Conservation (phyloP, 2,329 filamentous ascomycete genomes). For the Diaporthe citriasiana region DNA sequence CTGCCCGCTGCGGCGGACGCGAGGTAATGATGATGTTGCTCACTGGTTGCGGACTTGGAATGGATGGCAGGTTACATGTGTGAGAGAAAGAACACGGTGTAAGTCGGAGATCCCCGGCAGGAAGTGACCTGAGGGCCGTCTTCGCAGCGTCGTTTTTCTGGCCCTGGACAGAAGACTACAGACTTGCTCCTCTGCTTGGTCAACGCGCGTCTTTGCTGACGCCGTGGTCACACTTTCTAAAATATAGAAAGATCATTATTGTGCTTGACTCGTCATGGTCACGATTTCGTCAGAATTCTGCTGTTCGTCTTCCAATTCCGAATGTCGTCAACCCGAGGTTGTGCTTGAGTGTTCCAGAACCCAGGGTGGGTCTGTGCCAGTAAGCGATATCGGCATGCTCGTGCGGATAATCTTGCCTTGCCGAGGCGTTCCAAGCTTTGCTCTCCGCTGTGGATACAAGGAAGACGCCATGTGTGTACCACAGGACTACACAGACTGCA, state of each 20-base stretch:
- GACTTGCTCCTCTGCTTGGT: background rate
- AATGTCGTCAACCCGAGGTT: slow-evolving; percentile 17
- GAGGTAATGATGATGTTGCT: slow-evolving; percentile 5
- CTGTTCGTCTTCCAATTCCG: slow-evolving; percentile 4
- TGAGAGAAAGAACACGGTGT: slow-evolving; percentile 28
- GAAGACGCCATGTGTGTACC: background rate
- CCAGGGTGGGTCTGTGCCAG: slow-evolving; percentile 33
- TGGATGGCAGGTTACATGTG: slow-evolving; percentile 37
- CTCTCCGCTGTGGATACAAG: slow-evolving; percentile 7
- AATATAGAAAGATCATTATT: background rate
- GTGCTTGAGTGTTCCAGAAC: slow-evolving; percentile 4
- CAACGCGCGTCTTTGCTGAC: background rate
- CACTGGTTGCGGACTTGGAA: slow-evolving; percentile 5
- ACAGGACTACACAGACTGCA: slow-evolving; percentile 2
- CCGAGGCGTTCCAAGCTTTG: slow-evolving; percentile 17
- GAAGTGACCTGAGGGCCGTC: slow-evolving; percentile 30
- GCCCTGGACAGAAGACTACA: background rate
- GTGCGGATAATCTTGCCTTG: slow-evolving; percentile 20
- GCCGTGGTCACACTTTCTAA: background rate
- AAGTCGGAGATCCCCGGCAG: slow-evolving; percentile 41
- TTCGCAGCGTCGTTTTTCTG: slow-evolving; percentile 20
- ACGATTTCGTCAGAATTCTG: slow-evolving; percentile 4
- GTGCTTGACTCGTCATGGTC: slow-evolving; percentile 25
- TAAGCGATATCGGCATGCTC: slow-evolving; percentile 37
- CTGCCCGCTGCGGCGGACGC: background rate